A percentile compares a stretch with the other conserved stretches of the same genome.
Conservation (phyloP, 257 asterid species). For the Solanum bulbocastanum region DNA sequence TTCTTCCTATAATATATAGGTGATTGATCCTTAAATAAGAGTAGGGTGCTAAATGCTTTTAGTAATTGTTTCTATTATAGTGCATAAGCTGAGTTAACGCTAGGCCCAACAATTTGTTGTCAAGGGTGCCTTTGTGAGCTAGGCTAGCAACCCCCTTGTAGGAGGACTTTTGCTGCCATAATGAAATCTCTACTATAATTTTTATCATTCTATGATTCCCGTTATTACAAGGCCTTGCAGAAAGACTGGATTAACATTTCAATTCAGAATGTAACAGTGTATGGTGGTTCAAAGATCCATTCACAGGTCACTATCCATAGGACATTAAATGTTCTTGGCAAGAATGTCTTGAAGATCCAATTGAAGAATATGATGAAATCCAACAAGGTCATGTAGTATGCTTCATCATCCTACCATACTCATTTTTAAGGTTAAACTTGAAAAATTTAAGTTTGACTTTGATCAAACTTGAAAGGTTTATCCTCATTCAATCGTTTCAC, state of each 20-base stretch:
- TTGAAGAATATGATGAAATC: not conserved
- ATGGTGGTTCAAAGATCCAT: not conserved
- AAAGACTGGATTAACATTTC: not conserved
- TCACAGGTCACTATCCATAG: not conserved
- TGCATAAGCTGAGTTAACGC: not conserved
- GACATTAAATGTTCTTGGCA: not conserved
- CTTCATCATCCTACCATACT: not conserved
- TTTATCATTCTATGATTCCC: not conserved
- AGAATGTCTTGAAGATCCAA: not conserved
- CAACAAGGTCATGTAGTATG: not conserved
- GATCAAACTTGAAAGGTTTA: not conserved
- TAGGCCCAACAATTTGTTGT: not conserved
- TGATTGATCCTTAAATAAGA: too few species aligned
- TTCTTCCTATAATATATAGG: not conserved
- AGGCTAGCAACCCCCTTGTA: not conserved
- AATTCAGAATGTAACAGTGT: not conserved
- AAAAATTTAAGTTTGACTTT: not conserved
- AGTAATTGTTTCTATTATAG: not conserved
- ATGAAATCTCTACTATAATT: not conserved
- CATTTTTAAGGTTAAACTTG: not conserved
- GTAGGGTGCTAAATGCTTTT: not conserved
- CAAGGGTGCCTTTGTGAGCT: not conserved
- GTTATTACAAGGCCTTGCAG: not conserved
- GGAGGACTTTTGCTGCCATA: not conserved
- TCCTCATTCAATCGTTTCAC: not conserved